Percentiles rank a stretch among this genome's conserved stretches.
Conservation (phyloP, 371 early-diverging fungal genomes). For the Mortierella sp. region DNA sequence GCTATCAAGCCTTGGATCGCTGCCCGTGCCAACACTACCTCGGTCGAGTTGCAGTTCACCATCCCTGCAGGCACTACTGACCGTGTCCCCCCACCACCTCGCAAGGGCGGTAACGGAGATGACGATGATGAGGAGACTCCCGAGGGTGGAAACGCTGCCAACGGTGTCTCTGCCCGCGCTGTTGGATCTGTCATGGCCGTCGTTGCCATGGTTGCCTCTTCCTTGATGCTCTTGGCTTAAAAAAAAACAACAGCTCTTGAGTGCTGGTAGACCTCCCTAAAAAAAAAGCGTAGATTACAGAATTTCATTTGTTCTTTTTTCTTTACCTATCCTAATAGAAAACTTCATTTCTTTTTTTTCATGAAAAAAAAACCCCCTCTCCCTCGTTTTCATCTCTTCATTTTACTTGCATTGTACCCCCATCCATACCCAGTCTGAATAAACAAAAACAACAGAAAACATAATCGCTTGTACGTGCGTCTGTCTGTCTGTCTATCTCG, state of each 20-base stretch:
- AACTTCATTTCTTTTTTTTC: not conserved
- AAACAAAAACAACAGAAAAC: not conserved
- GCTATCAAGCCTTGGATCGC: slow-evolving; percentile 52
- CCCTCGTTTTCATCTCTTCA: not conserved
- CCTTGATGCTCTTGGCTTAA: slow-evolving; percentile 47
- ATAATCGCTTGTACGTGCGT: not conserved
- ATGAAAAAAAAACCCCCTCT: not conserved
- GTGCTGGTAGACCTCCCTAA: not conserved
- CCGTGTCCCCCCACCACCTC: slow-evolving; percentile 48
- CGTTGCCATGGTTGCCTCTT: slow-evolving; percentile 28
- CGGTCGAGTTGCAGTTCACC: slow-evolving; percentile 40
- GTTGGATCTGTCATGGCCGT: slow-evolving; percentile 19
- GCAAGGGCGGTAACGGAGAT: slow-evolving; percentile 19
- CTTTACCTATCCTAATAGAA: not conserved
- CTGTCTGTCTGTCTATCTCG: not conserved
- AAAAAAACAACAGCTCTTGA: not conserved
- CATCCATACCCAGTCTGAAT: not conserved
- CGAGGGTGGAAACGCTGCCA: slow-evolving; percentile 21
- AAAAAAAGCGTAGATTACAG: not conserved
- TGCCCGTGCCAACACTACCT: slow-evolving; percentile 22
- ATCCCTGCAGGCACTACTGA: slow-evolving; percentile 45
- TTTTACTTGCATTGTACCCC: not conserved
- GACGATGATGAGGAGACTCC: slow-evolving; percentile 17
- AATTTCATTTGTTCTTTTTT: not conserved
- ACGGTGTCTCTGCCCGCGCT: slow-evolving; percentile 20